phyloP scores from a whole-genome alignment of 768 basidiomycete species.

The Termitomyces titanicus region DNA sequence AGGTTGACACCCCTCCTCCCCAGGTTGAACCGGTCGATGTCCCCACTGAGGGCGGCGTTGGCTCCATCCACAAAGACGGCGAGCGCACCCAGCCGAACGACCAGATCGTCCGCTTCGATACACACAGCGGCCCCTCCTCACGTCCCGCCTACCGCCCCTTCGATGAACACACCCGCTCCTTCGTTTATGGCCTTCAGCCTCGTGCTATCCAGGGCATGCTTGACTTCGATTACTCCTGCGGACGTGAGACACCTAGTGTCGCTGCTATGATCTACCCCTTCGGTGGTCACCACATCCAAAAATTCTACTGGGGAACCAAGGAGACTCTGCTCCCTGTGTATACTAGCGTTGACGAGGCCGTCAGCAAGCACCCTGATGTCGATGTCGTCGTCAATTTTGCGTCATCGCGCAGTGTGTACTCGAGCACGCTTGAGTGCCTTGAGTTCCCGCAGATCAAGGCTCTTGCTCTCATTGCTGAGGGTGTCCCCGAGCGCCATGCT shows the following conservation, averaged over 20 bases:
- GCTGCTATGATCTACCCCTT: conserved; percentile 99
- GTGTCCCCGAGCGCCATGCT: conserved; percentile 97
- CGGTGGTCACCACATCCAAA: conserved; percentile 99
- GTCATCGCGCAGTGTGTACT: conserved; percentile 89
- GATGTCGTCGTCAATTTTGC: conserved; percentile 99
- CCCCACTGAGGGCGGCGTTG: conserved; percentile 45
- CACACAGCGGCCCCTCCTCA: conserved; percentile 29
- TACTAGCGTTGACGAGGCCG: conserved; percentile 86
- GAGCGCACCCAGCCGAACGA: conserved; percentile 83
- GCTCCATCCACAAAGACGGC: conserved; percentile 73
- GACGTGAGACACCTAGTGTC: conserved; percentile 84
- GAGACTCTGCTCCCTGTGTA: conserved; percentile 98
- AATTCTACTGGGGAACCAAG: conserved; percentile 99
- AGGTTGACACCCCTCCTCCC: conserved; percentile 34
- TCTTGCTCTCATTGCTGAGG: conserved; percentile 95
- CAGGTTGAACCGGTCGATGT: conserved; percentile 35
- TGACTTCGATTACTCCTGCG: conserved; percentile 99
- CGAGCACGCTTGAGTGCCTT: conserved; percentile 90
- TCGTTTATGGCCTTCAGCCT: conserved; percentile 98
- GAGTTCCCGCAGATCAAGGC: conserved; percentile 49
- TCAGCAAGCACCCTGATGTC: conserved; percentile 92
- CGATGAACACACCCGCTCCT: conserved; percentile 89
- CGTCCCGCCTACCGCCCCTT: conserved; percentile 90
- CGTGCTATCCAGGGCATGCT: conserved; percentile 96
- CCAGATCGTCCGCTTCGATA: conserved; percentile 87